Evolutionary conservation across 2,329 filamentous ascomycete species (phyloP).

Genomic region (Colletotrichum paranaense): DNA sequence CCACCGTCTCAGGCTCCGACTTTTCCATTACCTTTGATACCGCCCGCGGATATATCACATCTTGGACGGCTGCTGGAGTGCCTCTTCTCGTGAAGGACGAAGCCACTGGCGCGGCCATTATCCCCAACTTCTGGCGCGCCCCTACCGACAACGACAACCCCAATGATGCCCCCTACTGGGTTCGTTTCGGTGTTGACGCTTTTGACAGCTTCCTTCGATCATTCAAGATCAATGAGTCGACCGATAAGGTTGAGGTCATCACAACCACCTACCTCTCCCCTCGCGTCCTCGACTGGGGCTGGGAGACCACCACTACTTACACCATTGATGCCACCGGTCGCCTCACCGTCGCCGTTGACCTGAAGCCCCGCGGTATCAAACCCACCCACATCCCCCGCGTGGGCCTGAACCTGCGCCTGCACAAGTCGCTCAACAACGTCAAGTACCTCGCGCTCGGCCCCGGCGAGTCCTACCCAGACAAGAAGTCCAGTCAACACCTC

Average conservation of each 20-base stretch:
- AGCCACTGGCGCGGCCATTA: constrained; percentile 48
- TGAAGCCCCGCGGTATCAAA: constrained; percentile 58
- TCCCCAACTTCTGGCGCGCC: constrained; percentile 70
- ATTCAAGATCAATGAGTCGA: constrained; percentile 43
- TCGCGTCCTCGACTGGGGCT: constrained; percentile 71
- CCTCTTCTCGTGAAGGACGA: constrained; percentile 50
- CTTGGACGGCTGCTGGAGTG: constrained; percentile 51
- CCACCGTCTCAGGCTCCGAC: constrained; percentile 44
- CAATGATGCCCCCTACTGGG: constrained; percentile 67
- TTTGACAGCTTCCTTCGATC: constrained; percentile 60
- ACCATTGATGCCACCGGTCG: constrained; percentile 58
- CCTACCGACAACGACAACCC: constrained; percentile 74
- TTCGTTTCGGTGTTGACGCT: constrained; percentile 59
- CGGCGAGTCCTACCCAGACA: constrained; percentile 74
- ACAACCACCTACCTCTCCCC: constrained; percentile 65
- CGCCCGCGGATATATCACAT: constrained; percentile 54
- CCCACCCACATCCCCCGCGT: constrained; percentile 70
- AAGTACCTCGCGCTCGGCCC: constrained; percentile 73
- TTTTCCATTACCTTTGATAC: constrained; percentile 58
- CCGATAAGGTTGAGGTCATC: constrained; percentile 49
- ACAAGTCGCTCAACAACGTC: constrained; percentile 56
- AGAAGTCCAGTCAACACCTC: constrained; percentile 64
- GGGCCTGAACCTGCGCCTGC: constrained; percentile 67
- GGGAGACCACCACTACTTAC: constrained; percentile 61
- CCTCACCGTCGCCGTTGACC: constrained; percentile 57